Base-by-base conservation (phyloP, 2,329 filamentous ascomycete species). In the Calonectria hongkongensis region DNA sequence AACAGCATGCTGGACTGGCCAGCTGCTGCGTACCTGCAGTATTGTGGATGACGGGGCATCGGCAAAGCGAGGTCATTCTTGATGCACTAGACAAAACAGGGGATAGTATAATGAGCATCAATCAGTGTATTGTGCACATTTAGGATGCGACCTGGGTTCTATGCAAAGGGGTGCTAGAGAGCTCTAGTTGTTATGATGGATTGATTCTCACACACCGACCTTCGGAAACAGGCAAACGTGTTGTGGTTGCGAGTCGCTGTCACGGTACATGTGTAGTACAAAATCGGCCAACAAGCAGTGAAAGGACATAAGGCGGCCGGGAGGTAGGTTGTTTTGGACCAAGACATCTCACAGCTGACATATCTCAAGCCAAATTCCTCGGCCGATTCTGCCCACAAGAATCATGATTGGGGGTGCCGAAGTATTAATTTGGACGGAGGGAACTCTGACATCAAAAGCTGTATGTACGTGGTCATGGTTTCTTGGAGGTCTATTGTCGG, bases 11-110 rank as follows among this genome's bases (percentile, higher is more conserved):
- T 58, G 30, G 43, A 63, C 48, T 47, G 51, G 58, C 63, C 74
- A 76, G 75, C 69, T 68, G 74, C 73, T 70, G 68, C 66, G 75
- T 79, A 79, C 77, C 77, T 79, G 73, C 73, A 75, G 73, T 73
- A 62, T 68, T 68, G 65, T 43, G 68, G 68, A 63, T 56, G 56
- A 56, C 56, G 56, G 48, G 48, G 64, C 66, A 41, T 71, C 45
- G 67, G 18, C 25, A 66, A 30, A 41, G 33, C 33, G 36, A 60
- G 54, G 33, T 39, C 54, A 60, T 60, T 60, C 13, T 60, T 6
- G 54, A 60, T 60, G 54, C 54, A 60, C 54, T 60, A 60, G 54
- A 60, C 54, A 27, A 60, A 60, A 60, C 54, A 60, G 54, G 54
- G 54, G 54, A 60, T 60, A 60, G 54, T 41, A 60, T 21, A 60